A percentile compares a stretch with the other conserved stretches of the same genome.
These are phyloP conservation scores for Fusarium dimerum DNA, from an alignment of 2,329 filamentous ascomycete genomes.

Conservation along the genomic window DNA sequence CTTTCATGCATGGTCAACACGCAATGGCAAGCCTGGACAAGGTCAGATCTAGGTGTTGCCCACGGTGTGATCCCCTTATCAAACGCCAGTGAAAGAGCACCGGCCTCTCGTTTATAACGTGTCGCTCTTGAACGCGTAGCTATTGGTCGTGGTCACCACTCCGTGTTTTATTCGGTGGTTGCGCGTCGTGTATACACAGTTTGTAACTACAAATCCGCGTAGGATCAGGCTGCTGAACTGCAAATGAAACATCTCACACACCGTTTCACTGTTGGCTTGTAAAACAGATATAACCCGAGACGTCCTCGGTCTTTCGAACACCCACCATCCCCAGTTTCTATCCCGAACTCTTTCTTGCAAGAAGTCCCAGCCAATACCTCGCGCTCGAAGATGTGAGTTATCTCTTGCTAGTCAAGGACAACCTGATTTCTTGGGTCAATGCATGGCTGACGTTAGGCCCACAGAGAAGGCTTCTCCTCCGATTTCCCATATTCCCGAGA, in stretches of 20 bases:
- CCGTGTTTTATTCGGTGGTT: no score
- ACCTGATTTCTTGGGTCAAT: slow-evolving; percentile 1
- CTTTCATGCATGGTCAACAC: no score
- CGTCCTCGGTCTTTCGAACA: not conserved
- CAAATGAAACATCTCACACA: slow-evolving; percentile 23
- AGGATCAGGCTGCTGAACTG: not conserved
- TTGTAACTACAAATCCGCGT: no score
- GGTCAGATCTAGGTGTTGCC: no score
- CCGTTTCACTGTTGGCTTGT: slow-evolving; percentile 7
- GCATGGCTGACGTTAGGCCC: slow-evolving; percentile 26
- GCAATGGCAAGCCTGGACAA: no score
- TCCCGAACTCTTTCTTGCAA: not conserved
- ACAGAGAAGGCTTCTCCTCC: slow-evolving; percentile 17
- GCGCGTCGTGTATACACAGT: no score
- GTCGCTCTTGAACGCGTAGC: no score
- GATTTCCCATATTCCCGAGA: slow-evolving; percentile 25
- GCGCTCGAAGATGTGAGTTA: not conserved
- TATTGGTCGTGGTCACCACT: no score
- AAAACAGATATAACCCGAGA: slow-evolving; percentile 21
- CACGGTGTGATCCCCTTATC: no score
- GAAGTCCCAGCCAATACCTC: not conserved
- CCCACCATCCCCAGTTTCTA: not conserved
- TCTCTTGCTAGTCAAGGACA: not conserved
- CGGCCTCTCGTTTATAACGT: no score
- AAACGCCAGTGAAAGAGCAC: no score